Evolutionary conservation across 148 eudicot species (phyloP).

Genomic region (Cornus suecica): DNA sequence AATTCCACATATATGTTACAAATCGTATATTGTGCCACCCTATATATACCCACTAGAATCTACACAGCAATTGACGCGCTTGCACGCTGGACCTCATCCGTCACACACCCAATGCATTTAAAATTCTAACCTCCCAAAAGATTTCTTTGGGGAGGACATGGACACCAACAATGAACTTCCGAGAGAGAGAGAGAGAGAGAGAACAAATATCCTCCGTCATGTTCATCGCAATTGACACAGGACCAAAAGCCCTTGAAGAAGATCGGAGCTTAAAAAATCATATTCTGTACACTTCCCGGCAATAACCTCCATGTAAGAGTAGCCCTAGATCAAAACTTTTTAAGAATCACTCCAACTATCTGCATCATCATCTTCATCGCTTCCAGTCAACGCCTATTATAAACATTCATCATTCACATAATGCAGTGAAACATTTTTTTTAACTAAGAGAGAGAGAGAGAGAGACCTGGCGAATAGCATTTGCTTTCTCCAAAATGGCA

Average conservation of each 20-base stretch:
- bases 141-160: background rate
- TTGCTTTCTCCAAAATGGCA: conserved; percentile 95
- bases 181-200: background rate
- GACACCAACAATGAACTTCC: background rate
- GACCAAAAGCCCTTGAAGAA: background rate
- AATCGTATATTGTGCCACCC: background rate
- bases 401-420: conserved; percentile 1
- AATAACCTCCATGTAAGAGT: conserved; percentile 13
- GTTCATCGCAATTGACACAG: conserved; percentile 11
- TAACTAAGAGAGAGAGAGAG: conserved; percentile 8
- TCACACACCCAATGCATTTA: conserved; percentile 2
- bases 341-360: conserved; percentile 89
- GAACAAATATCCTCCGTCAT: background rate
- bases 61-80: conserved; percentile 8
- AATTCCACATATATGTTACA: background rate
- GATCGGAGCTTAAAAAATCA: conserved; percentile 7
- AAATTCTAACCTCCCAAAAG: background rate
- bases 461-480: conserved; percentile 84
- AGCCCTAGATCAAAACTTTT: conserved; percentile 14
- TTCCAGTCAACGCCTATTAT: conserved; percentile 86
- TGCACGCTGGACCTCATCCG: conserved; percentile 19
- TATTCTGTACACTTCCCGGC: background rate
- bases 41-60: background rate
- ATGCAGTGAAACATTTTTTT: background rate
- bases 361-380: conserved; percentile 85